Evolutionary conservation across 768 basidiomycete genomes (phyloP).

Genomic region (Lentinula boryana): DNA sequence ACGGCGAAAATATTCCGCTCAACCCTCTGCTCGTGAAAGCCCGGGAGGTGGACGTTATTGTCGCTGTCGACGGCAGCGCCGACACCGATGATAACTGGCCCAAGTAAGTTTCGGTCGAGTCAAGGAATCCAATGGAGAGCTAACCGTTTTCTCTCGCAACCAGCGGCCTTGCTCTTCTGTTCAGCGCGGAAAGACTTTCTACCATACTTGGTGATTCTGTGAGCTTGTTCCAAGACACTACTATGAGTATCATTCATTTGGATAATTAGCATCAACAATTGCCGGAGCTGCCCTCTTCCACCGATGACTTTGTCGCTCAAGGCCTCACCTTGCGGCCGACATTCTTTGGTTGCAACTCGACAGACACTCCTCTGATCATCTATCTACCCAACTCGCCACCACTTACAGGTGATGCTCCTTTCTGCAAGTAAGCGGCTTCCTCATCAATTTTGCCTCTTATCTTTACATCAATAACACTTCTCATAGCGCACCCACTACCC

Average conservation of each 20-base stretch:
- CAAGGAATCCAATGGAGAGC: background rate
- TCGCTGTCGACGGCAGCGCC: constrained; percentile 65
- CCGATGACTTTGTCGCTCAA: constrained; percentile 45
- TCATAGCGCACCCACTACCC: constrained; percentile 47
- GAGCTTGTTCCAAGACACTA: background rate
- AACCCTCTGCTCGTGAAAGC: constrained; percentile 66
- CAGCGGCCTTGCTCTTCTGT: background rate
- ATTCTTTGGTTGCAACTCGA: constrained; percentile 74
- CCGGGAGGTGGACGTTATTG: constrained; percentile 65
- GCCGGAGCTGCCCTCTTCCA: constrained; percentile 54
- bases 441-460: background rate
- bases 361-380: constrained; percentile 46
- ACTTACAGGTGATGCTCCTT: constrained; percentile 50
- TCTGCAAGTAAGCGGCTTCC: constrained; percentile 46
- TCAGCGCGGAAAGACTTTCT: constrained; percentile 3
- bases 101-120: constrained; percentile 41
- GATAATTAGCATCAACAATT: constrained; percentile 46
- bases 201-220: background rate
- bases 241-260: constrained; percentile 18
- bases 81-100: constrained; percentile 59
- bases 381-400: constrained; percentile 80
- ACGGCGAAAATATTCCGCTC: constrained; percentile 65
- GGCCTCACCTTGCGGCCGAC: constrained; percentile 66
- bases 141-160: background rate
- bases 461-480: constrained; percentile 4